phyloP scores from a whole-genome alignment of 1,284 basidiomycete genomes.

The Fomes fomentarius region DNA sequence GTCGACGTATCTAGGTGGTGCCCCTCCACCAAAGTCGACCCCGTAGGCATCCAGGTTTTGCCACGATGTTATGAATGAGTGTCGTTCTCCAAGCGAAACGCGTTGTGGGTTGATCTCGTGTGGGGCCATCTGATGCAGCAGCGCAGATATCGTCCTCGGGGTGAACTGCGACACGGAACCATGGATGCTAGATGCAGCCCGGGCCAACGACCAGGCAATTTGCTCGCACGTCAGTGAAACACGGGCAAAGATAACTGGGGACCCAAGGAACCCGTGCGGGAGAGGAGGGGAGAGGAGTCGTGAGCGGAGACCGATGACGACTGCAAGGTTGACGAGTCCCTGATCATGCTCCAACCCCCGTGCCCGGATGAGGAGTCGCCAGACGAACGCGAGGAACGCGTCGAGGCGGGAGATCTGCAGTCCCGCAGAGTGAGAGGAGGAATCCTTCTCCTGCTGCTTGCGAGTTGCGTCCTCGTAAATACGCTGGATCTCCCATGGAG shows the following conservation, averaged over 20 bases:
- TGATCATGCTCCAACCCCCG: conserved; percentile 29
- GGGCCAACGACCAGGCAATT: conserved; percentile 12
- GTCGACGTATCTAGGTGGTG: conserved; percentile 35
- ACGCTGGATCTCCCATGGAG: conserved; percentile 34
- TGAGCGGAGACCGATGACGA: conserved; percentile 38
- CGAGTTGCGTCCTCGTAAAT: conserved; percentile 35
- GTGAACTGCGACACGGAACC: conserved; percentile 32
- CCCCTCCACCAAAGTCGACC: conserved; percentile 40
- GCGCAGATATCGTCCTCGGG: conserved; percentile 31
- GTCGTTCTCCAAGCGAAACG: conserved; percentile 40
- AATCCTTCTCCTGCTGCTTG: background rate
- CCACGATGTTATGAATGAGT: conserved; percentile 46
- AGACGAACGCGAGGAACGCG: conserved; percentile 46
- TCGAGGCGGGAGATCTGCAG: conserved; percentile 42
- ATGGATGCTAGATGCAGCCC: conserved; percentile 36
- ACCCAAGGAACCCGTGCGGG: conserved; percentile 38
- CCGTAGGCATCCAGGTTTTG: conserved; percentile 38
- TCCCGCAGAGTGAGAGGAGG: no score
- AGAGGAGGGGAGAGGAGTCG: conserved; percentile 34
- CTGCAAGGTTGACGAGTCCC: conserved; percentile 28
- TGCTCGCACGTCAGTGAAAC: conserved; percentile 17
- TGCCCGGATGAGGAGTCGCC: conserved; percentile 41
- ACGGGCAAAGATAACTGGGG: conserved; percentile 36
- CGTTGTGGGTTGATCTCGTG: conserved; percentile 36
- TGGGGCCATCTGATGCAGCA: conserved; percentile 43